Conservation (phyloP, 805 yeast genomes). For the Cyberlindnera amylophila region DNA sequence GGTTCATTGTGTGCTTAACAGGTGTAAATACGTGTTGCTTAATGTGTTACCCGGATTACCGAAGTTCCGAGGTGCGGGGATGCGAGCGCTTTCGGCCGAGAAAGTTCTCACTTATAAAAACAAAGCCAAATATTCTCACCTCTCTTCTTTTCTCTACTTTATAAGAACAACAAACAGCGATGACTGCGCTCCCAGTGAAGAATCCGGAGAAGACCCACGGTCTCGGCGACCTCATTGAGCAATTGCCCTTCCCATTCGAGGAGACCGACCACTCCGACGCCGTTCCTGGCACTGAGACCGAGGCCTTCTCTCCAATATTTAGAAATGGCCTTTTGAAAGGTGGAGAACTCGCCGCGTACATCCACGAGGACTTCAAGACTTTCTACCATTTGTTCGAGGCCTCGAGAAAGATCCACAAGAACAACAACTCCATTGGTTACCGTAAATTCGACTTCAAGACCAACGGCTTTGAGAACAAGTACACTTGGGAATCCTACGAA, state of each 20-base stretch:
- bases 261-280: conserved; percentile 21
- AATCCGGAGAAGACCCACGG: conserved; percentile 1
- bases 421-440: conserved; percentile 43
- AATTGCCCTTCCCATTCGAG: conserved; percentile 18
- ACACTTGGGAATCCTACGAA: conserved; percentile 40
- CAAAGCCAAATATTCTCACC: no score
- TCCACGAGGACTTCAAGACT: conserved; percentile 45
- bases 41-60: no score
- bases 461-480: conserved; percentile 37
- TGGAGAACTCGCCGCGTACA: conserved; percentile 31
- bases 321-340: conserved; percentile 37
- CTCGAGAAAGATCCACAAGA: conserved; percentile 34
- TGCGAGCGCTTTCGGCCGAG: no score
- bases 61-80: no score
- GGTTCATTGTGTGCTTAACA: no score
- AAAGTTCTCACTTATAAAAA: no score
- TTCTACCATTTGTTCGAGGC: conserved; percentile 42
- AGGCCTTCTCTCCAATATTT: conserved; percentile 50
- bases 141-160: neutral
- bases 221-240: conserved; percentile 17
- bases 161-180: neutral
- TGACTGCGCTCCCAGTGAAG: conserved; percentile 12
- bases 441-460: conserved; percentile 33
- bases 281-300: conserved; percentile 24
- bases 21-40: no score